A percentile compares a stretch with the other conserved stretches of the same genome.
These are phyloP conservation scores for Venturiaceae sp. DNA, from an alignment of 2,329 filamentous ascomycete genomes.

Conservation along the genomic window DNA sequence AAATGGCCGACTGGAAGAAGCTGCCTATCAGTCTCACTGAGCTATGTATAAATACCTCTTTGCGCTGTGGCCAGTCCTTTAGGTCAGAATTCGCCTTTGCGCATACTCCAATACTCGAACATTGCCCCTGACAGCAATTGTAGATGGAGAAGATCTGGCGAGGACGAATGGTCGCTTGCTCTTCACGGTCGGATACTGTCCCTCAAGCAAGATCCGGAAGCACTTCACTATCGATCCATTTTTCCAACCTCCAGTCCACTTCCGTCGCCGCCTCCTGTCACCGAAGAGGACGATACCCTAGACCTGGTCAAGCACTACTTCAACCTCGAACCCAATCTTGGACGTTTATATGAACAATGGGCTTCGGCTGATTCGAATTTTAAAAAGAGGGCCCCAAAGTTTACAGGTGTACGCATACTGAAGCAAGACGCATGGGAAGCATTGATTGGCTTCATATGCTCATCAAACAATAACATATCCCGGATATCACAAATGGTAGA, in stretches of 20 bases:
- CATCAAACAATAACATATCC: constrained; percentile 95
- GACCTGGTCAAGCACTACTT: constrained; percentile 75
- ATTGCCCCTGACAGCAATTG: neutral
- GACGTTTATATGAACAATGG: constrained; percentile 76
- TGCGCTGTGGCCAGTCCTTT: constrained; percentile 94
- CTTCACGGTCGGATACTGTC: constrained; percentile 78
- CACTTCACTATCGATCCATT: constrained; percentile 71
- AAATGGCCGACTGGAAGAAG: constrained; percentile 62
- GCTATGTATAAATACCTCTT: constrained; percentile 86
- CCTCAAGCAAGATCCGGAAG: constrained; percentile 68
- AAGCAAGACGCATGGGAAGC: constrained; percentile 96
- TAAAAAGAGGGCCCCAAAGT: constrained; percentile 72
- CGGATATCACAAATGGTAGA: constrained; percentile 95
- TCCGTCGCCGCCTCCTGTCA: constrained; percentile 23
- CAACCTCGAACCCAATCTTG: constrained; percentile 70
- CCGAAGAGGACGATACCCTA: constrained; percentile 53
- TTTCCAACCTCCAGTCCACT: constrained; percentile 31
- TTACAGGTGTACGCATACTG: constrained; percentile 84
- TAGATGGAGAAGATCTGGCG: constrained; percentile 74
- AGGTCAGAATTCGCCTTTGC: constrained; percentile 43
- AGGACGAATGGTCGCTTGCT: constrained; percentile 82
- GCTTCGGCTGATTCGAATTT: constrained; percentile 80
- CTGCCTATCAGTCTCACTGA: constrained; percentile 75
- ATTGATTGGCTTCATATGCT: constrained; percentile 90
- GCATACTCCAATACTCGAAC: constrained; percentile 6